Conservation (phyloP, 805 yeast genomes). For the Metschnikowia koreensis region DNA sequence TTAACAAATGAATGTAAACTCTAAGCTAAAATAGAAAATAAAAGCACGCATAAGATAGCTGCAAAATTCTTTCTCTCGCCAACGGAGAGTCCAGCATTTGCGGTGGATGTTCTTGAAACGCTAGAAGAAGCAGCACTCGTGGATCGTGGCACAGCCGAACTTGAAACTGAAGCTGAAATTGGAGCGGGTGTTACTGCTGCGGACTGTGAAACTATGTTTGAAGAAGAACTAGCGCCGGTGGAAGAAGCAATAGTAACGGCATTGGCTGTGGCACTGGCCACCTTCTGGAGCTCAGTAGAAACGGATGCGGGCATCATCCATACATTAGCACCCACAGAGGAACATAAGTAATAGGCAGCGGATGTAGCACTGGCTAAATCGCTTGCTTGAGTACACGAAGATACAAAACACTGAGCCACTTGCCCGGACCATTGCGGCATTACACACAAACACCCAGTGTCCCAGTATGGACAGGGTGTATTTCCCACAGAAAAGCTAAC, state of each 20-base stretch:
- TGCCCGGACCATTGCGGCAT: constrained; percentile 47
- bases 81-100: constrained; percentile 1
- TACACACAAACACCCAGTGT: constrained; percentile 50
- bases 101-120: constrained; percentile 1
- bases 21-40: constrained; percentile 2
- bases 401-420: constrained; percentile 44
- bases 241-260: constrained; percentile 6
- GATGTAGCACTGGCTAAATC: constrained; percentile 40
- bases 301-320: constrained; percentile 48
- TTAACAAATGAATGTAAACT: not conserved
- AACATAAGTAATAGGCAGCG: constrained; percentile 43
- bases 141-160: not conserved
- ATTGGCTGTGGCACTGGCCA: constrained; percentile 19
- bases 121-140: not conserved
- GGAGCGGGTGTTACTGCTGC: constrained; percentile 9
- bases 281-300: constrained; percentile 27
- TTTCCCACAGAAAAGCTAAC: constrained; percentile 35
- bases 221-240: constrained; percentile 4
- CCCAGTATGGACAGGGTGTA: constrained; percentile 55
- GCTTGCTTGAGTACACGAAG: constrained; percentile 30
- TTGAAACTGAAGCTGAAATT: not conserved
- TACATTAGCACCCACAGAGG: constrained; percentile 38
- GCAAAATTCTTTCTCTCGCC: not conserved
- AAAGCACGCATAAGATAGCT: constrained; percentile 1
- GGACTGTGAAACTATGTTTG: constrained; percentile 9